Percentiles rank a stretch among this genome's conserved stretches.
phyloP scores from a whole-genome alignment of 2,329 filamentous ascomycete genomes.

The Pseudocercospora pini-densiflorae region DNA sequence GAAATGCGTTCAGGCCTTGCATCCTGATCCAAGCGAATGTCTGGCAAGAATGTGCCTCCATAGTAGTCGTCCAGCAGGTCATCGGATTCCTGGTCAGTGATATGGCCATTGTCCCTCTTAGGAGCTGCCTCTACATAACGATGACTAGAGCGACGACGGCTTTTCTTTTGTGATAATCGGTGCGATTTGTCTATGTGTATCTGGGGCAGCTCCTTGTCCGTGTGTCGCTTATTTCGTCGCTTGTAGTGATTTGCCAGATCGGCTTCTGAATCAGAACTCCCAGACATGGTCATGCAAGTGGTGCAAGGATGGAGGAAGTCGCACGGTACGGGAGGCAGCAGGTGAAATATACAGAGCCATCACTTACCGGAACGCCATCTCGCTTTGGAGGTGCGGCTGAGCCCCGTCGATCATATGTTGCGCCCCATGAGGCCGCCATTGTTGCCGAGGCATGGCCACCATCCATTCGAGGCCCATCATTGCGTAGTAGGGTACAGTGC shows the following conservation, averaged over 20 bases:
- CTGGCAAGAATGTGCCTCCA: slow-evolving; percentile 7
- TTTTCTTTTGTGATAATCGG: not conserved
- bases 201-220: not conserved
- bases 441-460: not conserved
- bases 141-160: not conserved
- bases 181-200: not conserved
- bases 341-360: not conserved
- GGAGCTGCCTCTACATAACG: not conserved
- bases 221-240: not conserved
- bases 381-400: not conserved
- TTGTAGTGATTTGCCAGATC: not conserved
- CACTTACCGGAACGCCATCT: not conserved
- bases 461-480: not conserved
- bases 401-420: not conserved
- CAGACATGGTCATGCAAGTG: not conserved
- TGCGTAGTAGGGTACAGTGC: not conserved
- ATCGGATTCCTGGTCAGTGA: slow-evolving; percentile 19
- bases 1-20: not conserved
- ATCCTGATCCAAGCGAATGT: not conserved
- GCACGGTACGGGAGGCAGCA: not conserved
- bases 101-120: not conserved
- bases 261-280: not conserved
- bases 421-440: not conserved
- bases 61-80: slow-evolving; percentile 23
- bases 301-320: not conserved